Percentiles rank a stretch among this genome's conserved stretches.
Evolutionary conservation across 805 yeast genomes (phyloP).

Genomic region (Saturnispora halmiae): DNA sequence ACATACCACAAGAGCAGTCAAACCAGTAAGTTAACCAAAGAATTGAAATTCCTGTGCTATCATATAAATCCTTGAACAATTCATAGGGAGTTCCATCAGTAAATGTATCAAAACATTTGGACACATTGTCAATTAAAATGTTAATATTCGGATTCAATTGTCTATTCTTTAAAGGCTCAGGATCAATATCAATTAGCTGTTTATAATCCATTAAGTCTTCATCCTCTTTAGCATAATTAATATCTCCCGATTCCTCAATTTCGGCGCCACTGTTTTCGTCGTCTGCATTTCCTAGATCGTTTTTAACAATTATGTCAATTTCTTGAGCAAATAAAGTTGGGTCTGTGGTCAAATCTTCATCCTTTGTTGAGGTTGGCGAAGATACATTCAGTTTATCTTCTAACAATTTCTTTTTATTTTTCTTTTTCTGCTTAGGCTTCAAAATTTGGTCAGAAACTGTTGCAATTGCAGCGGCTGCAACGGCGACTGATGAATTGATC

Average conservation of each 20-base stretch:
- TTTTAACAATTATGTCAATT: constrained; percentile 22
- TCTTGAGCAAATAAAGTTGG: constrained; percentile 28
- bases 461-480: constrained; percentile 4
- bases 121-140: constrained; percentile 19
- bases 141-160: constrained; percentile 16
- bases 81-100: constrained; percentile 24
- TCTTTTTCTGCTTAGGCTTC: neutral
- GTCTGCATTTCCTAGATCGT: constrained; percentile 1
- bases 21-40: constrained; percentile 29
- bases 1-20: constrained; percentile 29
- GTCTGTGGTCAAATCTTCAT: constrained; percentile 8
- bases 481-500: neutral
- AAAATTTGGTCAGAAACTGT: neutral
- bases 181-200: constrained; percentile 21
- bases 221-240: constrained; percentile 12
- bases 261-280: no score
- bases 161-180: constrained; percentile 25
- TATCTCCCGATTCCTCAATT: constrained; percentile 4
- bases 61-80: constrained; percentile 23
- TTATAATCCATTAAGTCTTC: constrained; percentile 16
- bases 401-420: neutral
- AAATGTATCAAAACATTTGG: constrained; percentile 20
- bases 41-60: constrained; percentile 24
- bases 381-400: neutral
- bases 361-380: neutral